Evolutionary conservation across 2,329 filamentous ascomycete species (phyloP).

Genomic region (Xylaria polymorpha): DNA sequence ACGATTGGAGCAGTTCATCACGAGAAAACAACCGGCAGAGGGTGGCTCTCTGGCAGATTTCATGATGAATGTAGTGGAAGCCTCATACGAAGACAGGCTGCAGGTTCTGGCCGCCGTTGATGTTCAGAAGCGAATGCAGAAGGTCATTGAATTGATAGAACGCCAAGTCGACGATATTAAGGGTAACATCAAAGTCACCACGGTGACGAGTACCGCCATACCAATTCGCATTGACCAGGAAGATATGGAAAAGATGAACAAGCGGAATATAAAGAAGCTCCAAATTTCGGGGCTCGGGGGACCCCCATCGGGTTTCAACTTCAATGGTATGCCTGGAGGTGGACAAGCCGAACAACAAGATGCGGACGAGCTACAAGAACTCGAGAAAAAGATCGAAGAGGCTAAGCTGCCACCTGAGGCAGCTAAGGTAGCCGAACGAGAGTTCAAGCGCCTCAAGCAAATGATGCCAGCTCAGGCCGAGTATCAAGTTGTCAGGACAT

Average conservation of each 20-base stretch:
- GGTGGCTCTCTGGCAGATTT: slow-evolving; percentile 92
- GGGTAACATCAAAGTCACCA: slow-evolving; percentile 86
- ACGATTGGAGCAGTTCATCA: slow-evolving; percentile 87
- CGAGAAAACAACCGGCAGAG: slow-evolving; percentile 82
- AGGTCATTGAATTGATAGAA: slow-evolving; percentile 84
- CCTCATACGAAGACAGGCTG: slow-evolving; percentile 90
- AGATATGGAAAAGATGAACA: slow-evolving; percentile 62
- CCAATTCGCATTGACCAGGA: slow-evolving; percentile 70
- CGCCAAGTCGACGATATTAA: slow-evolving; percentile 87
- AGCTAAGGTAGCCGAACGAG: slow-evolving; percentile 88
- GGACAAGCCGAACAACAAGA: slow-evolving; percentile 78
- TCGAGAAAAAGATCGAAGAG: slow-evolving; percentile 86
- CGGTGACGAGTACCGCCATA: slow-evolving; percentile 74
- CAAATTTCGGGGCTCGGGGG: slow-evolving; percentile 33
- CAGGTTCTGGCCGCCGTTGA: slow-evolving; percentile 84
- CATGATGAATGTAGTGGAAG: slow-evolving; percentile 92
- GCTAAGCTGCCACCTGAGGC: slow-evolving; percentile 86
- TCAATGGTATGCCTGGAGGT: slow-evolving; percentile 58
- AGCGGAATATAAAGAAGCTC: slow-evolving; percentile 45
- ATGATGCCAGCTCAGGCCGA: slow-evolving; percentile 98
- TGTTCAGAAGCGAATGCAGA: slow-evolving; percentile 80
- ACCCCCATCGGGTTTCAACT: slow-evolving; percentile 46
- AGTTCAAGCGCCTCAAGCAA: slow-evolving; percentile 88
- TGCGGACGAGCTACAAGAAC: slow-evolving; percentile 87
- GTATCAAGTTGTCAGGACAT: slow-evolving; percentile 92